These are phyloP conservation scores for Apodospora peruviana DNA, from an alignment of 495 filamentous ascomycete genomes.

Conservation along the genomic window DNA sequence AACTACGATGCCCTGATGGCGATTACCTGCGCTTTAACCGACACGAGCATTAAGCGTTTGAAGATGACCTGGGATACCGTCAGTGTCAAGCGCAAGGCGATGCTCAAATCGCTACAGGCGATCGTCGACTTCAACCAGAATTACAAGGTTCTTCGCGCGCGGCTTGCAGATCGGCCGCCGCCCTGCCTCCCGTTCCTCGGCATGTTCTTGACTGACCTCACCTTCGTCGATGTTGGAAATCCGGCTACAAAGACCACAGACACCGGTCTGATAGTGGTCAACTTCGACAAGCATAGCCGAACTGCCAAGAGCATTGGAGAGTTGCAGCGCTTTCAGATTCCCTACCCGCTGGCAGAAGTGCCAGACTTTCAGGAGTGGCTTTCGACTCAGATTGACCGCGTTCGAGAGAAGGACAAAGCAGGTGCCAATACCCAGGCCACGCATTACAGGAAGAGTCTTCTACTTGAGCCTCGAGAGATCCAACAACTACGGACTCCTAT, in stretches of 20 bases:
- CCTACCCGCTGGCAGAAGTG: slow-evolving; percentile 78
- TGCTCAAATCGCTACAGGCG: slow-evolving; percentile 67
- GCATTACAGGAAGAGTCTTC: slow-evolving; percentile 79
- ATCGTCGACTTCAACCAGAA: slow-evolving; percentile 88
- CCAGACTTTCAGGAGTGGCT: slow-evolving; percentile 95
- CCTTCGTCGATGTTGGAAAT: slow-evolving; percentile 90
- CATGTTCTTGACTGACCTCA: slow-evolving; percentile 86
- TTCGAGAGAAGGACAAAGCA: slow-evolving; percentile 67
- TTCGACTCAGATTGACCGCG: slow-evolving; percentile 72
- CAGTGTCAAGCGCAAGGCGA: slow-evolving; percentile 75
- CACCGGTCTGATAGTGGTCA: slow-evolving; percentile 71
- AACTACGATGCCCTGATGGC: slow-evolving; percentile 98
- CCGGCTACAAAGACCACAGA: slow-evolving; percentile 56
- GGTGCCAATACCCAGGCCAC: slow-evolving; percentile 66
- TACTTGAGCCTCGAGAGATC: slow-evolving; percentile 78
- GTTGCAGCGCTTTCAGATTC: slow-evolving; percentile 94
- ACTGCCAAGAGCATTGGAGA: slow-evolving; percentile 94
- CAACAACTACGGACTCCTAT: slow-evolving; percentile 44
- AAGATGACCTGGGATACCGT: slow-evolving; percentile 92
- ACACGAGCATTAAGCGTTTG: slow-evolving; percentile 85
- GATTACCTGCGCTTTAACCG: slow-evolving; percentile 88
- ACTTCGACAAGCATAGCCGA: slow-evolving; percentile 96
- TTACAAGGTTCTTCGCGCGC: slow-evolving; percentile 81
- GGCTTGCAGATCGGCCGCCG: slow-evolving; percentile 80
- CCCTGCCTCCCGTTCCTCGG: slow-evolving; percentile 97